Evolutionary conservation across 2,329 filamentous ascomycete species (phyloP), one percentile per base, ranked within the genome.

Genomic region (Phoma sp.): DNA sequence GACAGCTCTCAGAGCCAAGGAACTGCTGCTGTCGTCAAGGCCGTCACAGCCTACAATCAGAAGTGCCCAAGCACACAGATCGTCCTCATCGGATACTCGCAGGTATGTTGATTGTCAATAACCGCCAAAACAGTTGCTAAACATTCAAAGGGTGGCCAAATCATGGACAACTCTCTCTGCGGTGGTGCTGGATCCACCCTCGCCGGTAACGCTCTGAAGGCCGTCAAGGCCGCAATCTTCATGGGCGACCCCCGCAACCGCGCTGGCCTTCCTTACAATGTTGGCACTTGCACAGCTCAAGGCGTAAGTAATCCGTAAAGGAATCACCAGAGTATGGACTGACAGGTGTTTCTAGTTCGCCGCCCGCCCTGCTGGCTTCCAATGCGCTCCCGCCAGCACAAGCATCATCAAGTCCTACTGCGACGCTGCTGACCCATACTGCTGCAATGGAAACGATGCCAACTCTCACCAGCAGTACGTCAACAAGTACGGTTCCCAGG

Each of bases 401-500:
- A 78, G 72, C 67, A 85, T 83, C 64, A 83, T 88, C 61, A 77
- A 87, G 74, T 85, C 83, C 4, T 89, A 88, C 78, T 89, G 87
- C 70, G 86, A 89, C 62, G 75, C 81, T 4, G 66, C 81, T 3
- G 86, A 89, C 59, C 85, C 85, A 0, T 88, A 86, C 75, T 89
- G 87, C 79, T 89, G 85, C 73, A 86, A 82, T 34, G 87, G 86
- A 42, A 86, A 80, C 62, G 79, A 88, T 55, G 77, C 80, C 21
- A 81, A 82, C 62, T 79, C 81, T 6, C 86, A 88, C 70, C 83
- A 87, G 68, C 80, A 84, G 42, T 89, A 89, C 54, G 85, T 83
- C 2, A 74, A 68, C 56, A 83, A 83, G 62, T 89, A 89, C 56
- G 86, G 86, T 1, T 67, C 78, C 6, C 76, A 85, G 62, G 86